Base-by-base conservation (phyloP, 2,329 filamentous ascomycete species). In the Fusarium verticillioides region DNA sequence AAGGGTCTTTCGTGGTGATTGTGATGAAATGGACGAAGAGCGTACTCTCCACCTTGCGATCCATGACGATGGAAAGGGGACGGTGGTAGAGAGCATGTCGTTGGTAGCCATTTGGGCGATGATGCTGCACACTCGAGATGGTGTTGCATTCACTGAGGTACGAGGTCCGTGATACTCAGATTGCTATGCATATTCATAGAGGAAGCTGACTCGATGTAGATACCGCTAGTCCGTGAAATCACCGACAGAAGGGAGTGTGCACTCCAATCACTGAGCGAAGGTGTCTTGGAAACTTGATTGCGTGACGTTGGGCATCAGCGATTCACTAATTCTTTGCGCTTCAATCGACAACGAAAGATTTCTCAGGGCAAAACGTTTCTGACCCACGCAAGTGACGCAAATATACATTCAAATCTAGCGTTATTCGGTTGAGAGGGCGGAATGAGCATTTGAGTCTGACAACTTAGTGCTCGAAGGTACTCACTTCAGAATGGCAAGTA, bases 321-420 rank as follows among this genome's bases (percentile, higher is more conserved):
- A 34, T 23, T 34, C 2, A 19, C 28, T 10, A 5, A 9, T 13
- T 34, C 21, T 50, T 6, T 16, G 10, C 46, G 11, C n/a, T 9
- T 19, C 11, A 13, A 23, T 19, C 5, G 7, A 19, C 4, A 2
- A 2, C 5, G 12, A 50, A 34, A 5, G 3, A 23, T 2, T 5
- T 0, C 5, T 10, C 4, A 10, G 15, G 5, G 7, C 3, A 5
- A 13, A 1, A 0, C 11, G 11, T 4, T 5, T 32, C 10, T 13
- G 5, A 7, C 9, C 13, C 15, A 9, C 6, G 7, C 21, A 7
- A 6, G 3, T 9, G 4, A 23, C 8, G 19, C 11, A 19, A 11
- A 13, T 6, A 10, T 0, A 12, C 10, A 3, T 1, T 13, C 0
- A 3, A 23, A 13, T 6, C 28, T 9, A 6, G 5, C 7, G 18